Base-by-base conservation (phyloP, 768 basidiomycete species). In the Boletellus ananas region DNA sequence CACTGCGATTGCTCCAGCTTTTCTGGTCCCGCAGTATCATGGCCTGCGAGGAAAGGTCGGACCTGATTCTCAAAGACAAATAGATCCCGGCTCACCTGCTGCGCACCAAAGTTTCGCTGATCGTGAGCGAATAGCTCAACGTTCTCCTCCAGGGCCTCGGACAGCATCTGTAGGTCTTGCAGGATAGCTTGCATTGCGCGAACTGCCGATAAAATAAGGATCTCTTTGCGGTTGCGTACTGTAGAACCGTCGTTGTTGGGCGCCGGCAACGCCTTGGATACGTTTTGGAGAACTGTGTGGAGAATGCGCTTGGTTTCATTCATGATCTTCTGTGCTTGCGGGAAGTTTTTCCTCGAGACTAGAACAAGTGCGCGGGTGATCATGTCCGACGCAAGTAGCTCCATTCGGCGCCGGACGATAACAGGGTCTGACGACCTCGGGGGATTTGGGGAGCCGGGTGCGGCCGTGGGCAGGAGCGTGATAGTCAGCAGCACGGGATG, bases 11-110 rank as follows among this genome's bases (percentile, higher is more conserved):
- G 55, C 85, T 96, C 95, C 95, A 98, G 63, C 88, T 88, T 69
- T 92, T 93, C 67, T 99, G 96, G 62, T 94, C 90, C 21, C 95
- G 80, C 12, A 99, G 74, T 49, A 98, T 92, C 85, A 96, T 94
- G 16, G 95, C 95, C 90, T 95, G 56, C 23, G 45, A 34, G 17
- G 43, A 18, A 39, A 52, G 40, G 41, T 50, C 47, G 20, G 44
- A 38, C 6, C 13, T 36, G 31, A 52, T 53, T 23, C 9, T 29
- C 35, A 38, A 10, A 38, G 8, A 5, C 2, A 18, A 38, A 25
- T 2, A 18, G n/a, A 5, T 1, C 8, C 12, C 1, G 39, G 69
- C 74, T 49, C 55, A 92, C 92, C 84, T 96, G 96, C 66, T 99
- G 96, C 49, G 96, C 94, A 47, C 92, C 94, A 68, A 93, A 94